Base-by-base conservation (phyloP, 805 yeast genomes). In the Millerozyma miso region DNA sequence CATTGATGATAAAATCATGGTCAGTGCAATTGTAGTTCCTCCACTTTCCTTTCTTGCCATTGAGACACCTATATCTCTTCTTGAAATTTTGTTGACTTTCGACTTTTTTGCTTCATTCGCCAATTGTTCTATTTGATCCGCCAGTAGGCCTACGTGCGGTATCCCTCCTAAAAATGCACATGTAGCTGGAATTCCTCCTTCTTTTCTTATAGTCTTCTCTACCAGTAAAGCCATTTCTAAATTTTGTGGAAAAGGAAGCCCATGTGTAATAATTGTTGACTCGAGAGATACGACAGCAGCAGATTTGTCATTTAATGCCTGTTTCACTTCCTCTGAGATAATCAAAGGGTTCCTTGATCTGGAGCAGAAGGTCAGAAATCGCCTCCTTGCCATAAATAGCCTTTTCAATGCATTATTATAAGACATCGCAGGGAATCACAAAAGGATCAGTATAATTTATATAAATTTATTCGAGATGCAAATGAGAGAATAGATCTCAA, bases 1-100 rank as follows among this genome's bases (percentile, higher is more conserved):
- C 53, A 64, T 55, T 41, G 80, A 71, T 1, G 96, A 81, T 15
- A 89, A 60, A 16, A 88, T 83, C 95, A 88, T 87, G 0, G 96
- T 88, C 19, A 86, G 82, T 2, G 96, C 87, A 44, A 88, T 87
- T 0, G 97, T 88, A 1, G 97, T 89, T 4, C 96, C 97, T 6
- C 97, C 97, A 38, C 76, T 69, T n/a, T 79, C 58, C 23, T 67
- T 63, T 36, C 71, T 65, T 12, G 88, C 77, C 79, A 88, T 77
- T 2, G 84, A 79, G 49, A 73, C 73, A 0, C 91, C 83, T 26
- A 88, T 77, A 58, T 88, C 97, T 43, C 97, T 67, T 50, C 96
- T 67, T 4, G 95, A 85, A 3, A 87, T 82, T 58, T 89, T 88
- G 51, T 67, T 67, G 14, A 73, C 78, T 2, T 45, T 42, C 13